Evolutionary conservation across 805 yeast genomes (phyloP), one percentile per base, ranked within the genome.

Genomic region (Vanderwaltozyma yarrowii): DNA sequence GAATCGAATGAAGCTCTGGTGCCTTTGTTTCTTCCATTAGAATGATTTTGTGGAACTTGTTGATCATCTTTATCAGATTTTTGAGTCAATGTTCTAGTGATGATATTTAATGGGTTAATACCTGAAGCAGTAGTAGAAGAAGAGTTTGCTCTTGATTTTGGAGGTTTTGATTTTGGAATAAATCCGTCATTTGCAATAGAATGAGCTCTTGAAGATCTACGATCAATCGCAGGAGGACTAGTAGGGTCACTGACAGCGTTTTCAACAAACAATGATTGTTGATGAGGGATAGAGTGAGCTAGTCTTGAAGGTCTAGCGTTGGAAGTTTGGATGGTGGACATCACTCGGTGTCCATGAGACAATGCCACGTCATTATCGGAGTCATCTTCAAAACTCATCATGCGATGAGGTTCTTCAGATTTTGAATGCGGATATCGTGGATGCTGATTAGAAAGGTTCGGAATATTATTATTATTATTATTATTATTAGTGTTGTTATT

Each of bases 281-380:
- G 73, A 25, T 69, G 75, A 34, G 70, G 58, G 39, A 69, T 56
- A 1, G 73, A 65, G 16, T 60, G 61, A 0, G 71, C 44, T 13
- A 44, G 33, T 21, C 50, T 42, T 2, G 50, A 45, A 26, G 51
- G 52, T 33, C 51, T 45, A 14, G 48, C 45, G 27, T 37, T 37
- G 16, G 45, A 30, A 24, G 26, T 37, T 35, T 32, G 28, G 32
- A 35, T 29, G 21, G 29, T 24, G 3, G 35, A 15, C 12, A 28
- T 29, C 27, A 24, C 11, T 10, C 5, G 27, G 13, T 24, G 27
- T 8, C 13, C 13, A 21, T 6, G 23, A 21, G 23, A 9, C 13
- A 24, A 10, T 18, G 17, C 17, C 9, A 28, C 23, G 9, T 18
- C 32, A 18, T 30, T 17, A 13, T 30, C 37, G 14, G 32, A 35